A percentile compares a stretch with the other conserved stretches of the same genome.
Conservation (phyloP, 1,284 basidiomycete genomes). For the Boletus semigastroideus region DNA sequence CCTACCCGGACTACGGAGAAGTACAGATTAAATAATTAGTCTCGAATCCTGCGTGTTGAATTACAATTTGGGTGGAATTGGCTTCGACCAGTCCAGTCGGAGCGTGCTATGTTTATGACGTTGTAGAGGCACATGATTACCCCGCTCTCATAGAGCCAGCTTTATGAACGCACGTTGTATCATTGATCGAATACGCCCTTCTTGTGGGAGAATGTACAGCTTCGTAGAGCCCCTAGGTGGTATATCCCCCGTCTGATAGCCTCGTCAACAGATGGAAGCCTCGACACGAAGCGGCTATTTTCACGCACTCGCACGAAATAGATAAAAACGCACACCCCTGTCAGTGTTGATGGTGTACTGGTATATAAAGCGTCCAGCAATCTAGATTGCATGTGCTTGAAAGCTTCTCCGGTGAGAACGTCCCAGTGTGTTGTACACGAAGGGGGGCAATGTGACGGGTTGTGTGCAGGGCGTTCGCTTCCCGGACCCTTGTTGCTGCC, state of each 20-base stretch:
- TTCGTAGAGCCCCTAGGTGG: neutral
- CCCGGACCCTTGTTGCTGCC: too few species aligned
- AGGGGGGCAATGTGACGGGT: too few species aligned
- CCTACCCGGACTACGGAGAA: neutral
- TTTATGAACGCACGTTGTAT: neutral
- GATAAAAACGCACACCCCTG: too few species aligned
- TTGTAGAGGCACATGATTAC: neutral
- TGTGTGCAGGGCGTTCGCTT: too few species aligned
- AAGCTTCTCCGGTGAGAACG: neutral
- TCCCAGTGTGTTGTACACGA: too few species aligned
- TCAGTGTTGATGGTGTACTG: too few species aligned
- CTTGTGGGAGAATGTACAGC: constrained; percentile 2
- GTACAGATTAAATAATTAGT: constrained; percentile 4
- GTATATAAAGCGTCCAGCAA: neutral
- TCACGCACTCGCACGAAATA: neutral
- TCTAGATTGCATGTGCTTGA: neutral
- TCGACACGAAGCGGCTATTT: neutral
- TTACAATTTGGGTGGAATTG: constrained; percentile 1
- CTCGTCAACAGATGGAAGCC: neutral
- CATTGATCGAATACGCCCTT: neutral
- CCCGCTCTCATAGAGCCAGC: neutral
- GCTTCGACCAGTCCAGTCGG: constrained; percentile 1
- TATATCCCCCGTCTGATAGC: neutral
- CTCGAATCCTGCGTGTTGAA: neutral
- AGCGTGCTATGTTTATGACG: neutral